These are phyloP conservation scores for Cetradonia linearis DNA, from an alignment of 495 filamentous ascomycete genomes.

Conservation along the genomic window DNA sequence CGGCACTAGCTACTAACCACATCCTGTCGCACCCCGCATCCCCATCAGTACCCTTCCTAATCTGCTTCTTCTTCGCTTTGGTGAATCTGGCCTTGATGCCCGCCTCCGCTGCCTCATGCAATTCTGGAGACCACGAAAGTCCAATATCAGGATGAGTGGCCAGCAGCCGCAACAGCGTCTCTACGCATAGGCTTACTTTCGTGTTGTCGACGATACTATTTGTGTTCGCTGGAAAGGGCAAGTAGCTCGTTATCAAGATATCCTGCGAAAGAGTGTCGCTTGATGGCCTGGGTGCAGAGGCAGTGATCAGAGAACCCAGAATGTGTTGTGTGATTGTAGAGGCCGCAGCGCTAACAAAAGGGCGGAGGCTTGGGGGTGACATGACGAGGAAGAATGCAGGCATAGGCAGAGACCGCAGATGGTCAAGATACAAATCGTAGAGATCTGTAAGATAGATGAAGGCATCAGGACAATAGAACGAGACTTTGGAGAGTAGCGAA, in stretches of 20 bases:
- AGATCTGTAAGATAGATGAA: conserved; percentile 47
- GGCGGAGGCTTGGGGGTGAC: conserved; percentile 42
- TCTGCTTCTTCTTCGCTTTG: conserved; percentile 40
- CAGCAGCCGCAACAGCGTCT: conserved; percentile 58
- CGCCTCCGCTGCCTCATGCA: conserved; percentile 45
- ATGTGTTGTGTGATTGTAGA: conserved; percentile 57
- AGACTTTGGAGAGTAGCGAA: conserved; percentile 42
- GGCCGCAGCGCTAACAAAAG: conserved; percentile 37
- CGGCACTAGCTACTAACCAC: conserved; percentile 18
- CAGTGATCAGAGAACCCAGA: conserved; percentile 51
- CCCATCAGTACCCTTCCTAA: conserved; percentile 24
- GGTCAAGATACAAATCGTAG: conserved; percentile 56
- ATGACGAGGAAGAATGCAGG: conserved; percentile 65
- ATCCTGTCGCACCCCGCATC: conserved; percentile 11
- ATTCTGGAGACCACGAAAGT: conserved; percentile 34
- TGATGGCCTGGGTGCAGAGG: conserved; percentile 41
- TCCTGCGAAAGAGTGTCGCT: conserved; percentile 42
- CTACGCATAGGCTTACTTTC: conserved; percentile 67
- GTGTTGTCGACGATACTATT: conserved; percentile 60
- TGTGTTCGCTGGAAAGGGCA: conserved; percentile 61
- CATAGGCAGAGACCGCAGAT: conserved; percentile 55
- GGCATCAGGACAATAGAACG: conserved; percentile 30
- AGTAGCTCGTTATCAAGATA: conserved; percentile 56
- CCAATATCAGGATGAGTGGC: conserved; percentile 27
- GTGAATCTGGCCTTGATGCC: conserved; percentile 56